Conservation (phyloP, 331 rosid species). For the Erythrophleum ivorense region DNA sequence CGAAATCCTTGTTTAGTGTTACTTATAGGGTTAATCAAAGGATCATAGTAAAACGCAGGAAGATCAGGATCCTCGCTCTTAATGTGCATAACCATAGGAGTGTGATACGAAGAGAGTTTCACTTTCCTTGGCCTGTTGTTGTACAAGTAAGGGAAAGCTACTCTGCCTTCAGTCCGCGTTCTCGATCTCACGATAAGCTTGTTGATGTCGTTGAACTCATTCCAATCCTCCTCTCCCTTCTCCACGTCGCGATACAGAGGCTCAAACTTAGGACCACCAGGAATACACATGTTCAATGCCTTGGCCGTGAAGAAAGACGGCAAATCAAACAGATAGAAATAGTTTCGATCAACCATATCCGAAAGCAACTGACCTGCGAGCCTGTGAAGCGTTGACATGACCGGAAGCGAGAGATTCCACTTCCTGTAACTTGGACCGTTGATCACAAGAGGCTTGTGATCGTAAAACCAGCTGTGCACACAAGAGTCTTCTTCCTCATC, state of each 20-base stretch:
- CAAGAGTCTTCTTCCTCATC: conserved; percentile 99
- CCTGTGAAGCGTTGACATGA: conserved; percentile 97
- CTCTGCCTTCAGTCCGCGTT: conserved; percentile 90
- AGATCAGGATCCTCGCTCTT: conserved; percentile 95
- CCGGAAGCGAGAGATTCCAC: conserved; percentile 99
- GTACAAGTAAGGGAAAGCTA: conserved; percentile 94
- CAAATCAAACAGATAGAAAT: conserved; percentile 98
- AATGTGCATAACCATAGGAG: conserved; percentile 93
- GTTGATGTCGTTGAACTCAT: conserved; percentile 97
- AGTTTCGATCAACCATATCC: conserved; percentile 91
- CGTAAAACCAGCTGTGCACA: conserved; percentile 93
- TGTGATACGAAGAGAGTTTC: conserved; percentile 85
- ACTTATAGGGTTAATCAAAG: conserved; percentile 89
- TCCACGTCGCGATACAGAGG: conserved; percentile 97
- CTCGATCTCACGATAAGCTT: conserved; percentile 95
- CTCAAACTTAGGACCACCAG: conserved; percentile 99
- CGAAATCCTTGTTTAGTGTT: conserved; percentile 84
- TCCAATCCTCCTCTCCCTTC: conserved; percentile 99
- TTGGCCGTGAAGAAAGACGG: conserved; percentile 97
- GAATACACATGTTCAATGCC: conserved; percentile 99
- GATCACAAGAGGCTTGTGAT: conserved; percentile 95
- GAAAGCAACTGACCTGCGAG: conserved; percentile 97
- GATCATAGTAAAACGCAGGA: conserved; percentile 98
- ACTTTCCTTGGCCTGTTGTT: conserved; percentile 98
- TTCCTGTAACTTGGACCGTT: conserved; percentile 98